phyloP scores from a whole-genome alignment of 371 early-diverging fungal genomes.

The Basidiobolus meristosporus region DNA sequence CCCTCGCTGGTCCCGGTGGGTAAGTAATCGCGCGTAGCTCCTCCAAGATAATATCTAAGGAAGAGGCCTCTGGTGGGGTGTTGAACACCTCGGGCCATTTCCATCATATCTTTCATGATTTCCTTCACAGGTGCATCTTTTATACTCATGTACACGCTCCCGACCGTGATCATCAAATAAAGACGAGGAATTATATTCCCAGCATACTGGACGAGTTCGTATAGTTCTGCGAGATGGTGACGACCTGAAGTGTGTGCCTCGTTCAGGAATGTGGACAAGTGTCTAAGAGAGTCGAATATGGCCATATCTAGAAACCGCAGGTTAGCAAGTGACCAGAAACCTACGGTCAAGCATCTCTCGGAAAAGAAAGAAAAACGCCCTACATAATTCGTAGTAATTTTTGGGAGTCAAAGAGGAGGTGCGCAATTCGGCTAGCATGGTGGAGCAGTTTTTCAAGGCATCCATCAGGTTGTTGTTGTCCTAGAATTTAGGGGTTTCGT shows the following conservation, averaged over 20 bases:
- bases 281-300: slow-evolving; percentile 83
- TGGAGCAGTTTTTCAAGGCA: slow-evolving; percentile 87
- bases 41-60: slow-evolving; percentile 78
- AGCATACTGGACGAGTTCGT: slow-evolving; percentile 93
- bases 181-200: slow-evolving; percentile 92
- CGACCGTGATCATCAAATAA: slow-evolving; percentile 94
- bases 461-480: slow-evolving; percentile 83
- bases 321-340: not conserved
- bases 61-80: slow-evolving; percentile 93
- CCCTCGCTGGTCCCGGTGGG: slow-evolving; percentile 30
- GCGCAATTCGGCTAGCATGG: slow-evolving; percentile 85
- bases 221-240: slow-evolving; percentile 85
- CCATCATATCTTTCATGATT: slow-evolving; percentile 93
- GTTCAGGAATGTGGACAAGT: slow-evolving; percentile 65
- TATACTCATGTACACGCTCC: slow-evolving; percentile 79
- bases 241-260: slow-evolving; percentile 66
- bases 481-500: slow-evolving; percentile 12
- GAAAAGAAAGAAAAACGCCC: too few species aligned
- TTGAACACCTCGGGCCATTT: slow-evolving; percentile 92
- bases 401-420: slow-evolving; percentile 86
- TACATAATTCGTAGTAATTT: slow-evolving; percentile 94
- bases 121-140: slow-evolving; percentile 75
- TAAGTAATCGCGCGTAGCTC: slow-evolving; percentile 79
- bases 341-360: not conserved
- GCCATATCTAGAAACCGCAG: slow-evolving; percentile 58